phyloP scores from a whole-genome alignment of 2,329 filamentous ascomycete genomes.

The Emmonsiellopsis sp. region DNA sequence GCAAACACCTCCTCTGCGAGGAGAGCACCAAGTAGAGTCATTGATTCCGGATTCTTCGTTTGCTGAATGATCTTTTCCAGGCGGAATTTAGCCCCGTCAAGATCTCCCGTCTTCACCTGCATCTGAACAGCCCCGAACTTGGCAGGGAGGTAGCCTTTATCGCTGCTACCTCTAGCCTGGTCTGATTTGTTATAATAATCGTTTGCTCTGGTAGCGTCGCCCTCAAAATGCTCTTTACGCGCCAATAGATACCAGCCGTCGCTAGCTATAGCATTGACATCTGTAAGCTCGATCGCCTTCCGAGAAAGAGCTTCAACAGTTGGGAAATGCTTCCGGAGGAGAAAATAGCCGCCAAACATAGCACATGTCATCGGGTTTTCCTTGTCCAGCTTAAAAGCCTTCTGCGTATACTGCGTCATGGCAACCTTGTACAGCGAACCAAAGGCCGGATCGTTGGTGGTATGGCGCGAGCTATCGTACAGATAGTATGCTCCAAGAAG shows the following conservation, averaged over 20 bases:
- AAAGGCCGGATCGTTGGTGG: conserved; percentile 78
- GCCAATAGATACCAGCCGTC: conserved; percentile 96
- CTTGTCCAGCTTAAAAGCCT: conserved; percentile 87
- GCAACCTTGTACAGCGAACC: conserved; percentile 78
- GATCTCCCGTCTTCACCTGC: conserved; percentile 71
- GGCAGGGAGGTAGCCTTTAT: conserved; percentile 82
- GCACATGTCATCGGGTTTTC: conserved; percentile 81
- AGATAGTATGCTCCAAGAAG: conserved; percentile 85
- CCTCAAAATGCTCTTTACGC: conserved; percentile 77
- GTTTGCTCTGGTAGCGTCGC: conserved; percentile 62
- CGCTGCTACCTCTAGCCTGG: conserved; percentile 81
- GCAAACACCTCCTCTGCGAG: conserved; percentile 92
- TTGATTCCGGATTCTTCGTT: conserved; percentile 73
- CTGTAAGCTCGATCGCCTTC: conserved; percentile 89
- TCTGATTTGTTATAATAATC: conserved; percentile 88
- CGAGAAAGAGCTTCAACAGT: conserved; percentile 81
- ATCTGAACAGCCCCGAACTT: conserved; percentile 93
- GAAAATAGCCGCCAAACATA: conserved; percentile 82
- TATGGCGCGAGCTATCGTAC: conserved; percentile 71
- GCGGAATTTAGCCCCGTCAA: conserved; percentile 84
- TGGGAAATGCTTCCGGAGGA: conserved; percentile 67
- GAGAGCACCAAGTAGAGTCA: conserved; percentile 81
- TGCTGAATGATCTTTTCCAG: conserved; percentile 91
- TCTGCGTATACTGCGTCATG: conserved; percentile 90
- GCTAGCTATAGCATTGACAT: conserved; percentile 91